phyloP scores from a whole-genome alignment of 768 basidiomycete species.

The Kwoniella heveanensis region DNA sequence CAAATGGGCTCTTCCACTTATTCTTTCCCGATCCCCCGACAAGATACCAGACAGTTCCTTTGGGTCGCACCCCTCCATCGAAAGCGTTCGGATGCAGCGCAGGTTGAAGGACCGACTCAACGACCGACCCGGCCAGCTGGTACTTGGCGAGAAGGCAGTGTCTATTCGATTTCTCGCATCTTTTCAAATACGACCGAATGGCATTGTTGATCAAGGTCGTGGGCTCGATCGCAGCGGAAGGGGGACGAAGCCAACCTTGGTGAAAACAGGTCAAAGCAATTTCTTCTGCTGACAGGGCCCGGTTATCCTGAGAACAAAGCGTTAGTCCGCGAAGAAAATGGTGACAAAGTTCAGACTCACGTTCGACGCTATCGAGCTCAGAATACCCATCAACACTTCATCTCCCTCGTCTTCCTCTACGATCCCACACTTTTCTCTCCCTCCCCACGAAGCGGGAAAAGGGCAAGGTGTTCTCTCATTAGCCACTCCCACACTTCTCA shows the following conservation, averaged over 20 bases:
- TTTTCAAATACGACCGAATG: constrained; percentile 44
- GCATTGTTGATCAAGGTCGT: constrained; percentile 40
- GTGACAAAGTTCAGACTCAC: constrained; percentile 29
- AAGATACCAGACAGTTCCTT: constrained; percentile 45
- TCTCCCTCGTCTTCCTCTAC: constrained; percentile 47
- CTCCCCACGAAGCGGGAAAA: constrained; percentile 41
- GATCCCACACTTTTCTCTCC: constrained; percentile 44
- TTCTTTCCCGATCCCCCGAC: constrained; percentile 24
- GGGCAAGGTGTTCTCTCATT: constrained; percentile 44
- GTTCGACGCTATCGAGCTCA: constrained; percentile 34
- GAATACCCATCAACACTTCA: constrained; percentile 47
- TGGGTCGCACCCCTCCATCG: constrained; percentile 31
- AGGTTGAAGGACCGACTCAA: constrained; percentile 38
- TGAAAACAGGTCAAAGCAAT: constrained; percentile 40
- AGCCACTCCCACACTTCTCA: constrained; percentile 37
- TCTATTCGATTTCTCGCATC: constrained; percentile 35
- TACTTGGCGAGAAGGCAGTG: constrained; percentile 41
- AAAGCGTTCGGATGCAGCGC: constrained; percentile 49
- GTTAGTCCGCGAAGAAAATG: constrained; percentile 9
- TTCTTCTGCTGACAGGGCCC: constrained; percentile 46
- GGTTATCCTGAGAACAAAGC: constrained; percentile 35
- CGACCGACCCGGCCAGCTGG: constrained; percentile 45
- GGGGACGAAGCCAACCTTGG: constrained; percentile 47
- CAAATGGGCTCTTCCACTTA: constrained; percentile 48
- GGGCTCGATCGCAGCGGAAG: constrained; percentile 48